These are phyloP conservation scores for Vanrija sp. DNA, from an alignment of 1,284 basidiomycete genomes.

Conservation along the genomic window DNA sequence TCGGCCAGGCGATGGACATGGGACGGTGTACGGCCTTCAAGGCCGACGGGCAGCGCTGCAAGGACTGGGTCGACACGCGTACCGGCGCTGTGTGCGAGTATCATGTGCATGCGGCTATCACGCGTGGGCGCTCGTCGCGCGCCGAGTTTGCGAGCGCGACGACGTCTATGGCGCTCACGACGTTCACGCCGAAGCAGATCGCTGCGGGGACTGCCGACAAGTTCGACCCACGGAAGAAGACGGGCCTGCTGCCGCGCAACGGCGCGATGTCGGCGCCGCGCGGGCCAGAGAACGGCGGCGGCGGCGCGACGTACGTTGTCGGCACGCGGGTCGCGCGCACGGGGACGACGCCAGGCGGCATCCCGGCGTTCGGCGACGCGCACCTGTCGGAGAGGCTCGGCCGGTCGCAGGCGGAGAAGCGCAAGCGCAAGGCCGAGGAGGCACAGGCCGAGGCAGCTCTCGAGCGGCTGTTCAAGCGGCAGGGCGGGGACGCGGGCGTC, in stretches of 20 bases:
- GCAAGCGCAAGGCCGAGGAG: slow-evolving; percentile 59
- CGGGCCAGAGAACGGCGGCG: slow-evolving; percentile 37
- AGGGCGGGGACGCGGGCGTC: slow-evolving; percentile 20
- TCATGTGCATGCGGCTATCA: slow-evolving; percentile 77
- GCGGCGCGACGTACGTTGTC: slow-evolving; percentile 72
- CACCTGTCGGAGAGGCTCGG: slow-evolving; percentile 65
- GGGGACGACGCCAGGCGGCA: slow-evolving; percentile 12
- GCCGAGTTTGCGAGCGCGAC: slow-evolving; percentile 61
- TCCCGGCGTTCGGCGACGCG: slow-evolving; percentile 43
- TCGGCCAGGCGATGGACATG: slow-evolving; percentile 81
- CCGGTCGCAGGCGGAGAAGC: slow-evolving; percentile 59
- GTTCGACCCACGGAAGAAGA: slow-evolving; percentile 60
- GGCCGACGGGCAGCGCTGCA: slow-evolving; percentile 74
- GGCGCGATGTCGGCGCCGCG: slow-evolving; percentile 30
- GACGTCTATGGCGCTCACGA: slow-evolving; percentile 22
- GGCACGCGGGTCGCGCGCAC: slow-evolving; percentile 60
- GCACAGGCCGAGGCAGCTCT: slow-evolving; percentile 61
- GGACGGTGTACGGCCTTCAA: slow-evolving; percentile 73
- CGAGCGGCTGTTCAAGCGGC: slow-evolving; percentile 55
- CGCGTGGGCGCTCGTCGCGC: slow-evolving; percentile 63
- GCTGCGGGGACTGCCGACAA: slow-evolving; percentile 33
- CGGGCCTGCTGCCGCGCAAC: slow-evolving; percentile 35
- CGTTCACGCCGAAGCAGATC: slow-evolving; percentile 2
- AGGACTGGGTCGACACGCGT: slow-evolving; percentile 80
- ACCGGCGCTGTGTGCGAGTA: slow-evolving; percentile 76